Base-by-base conservation (phyloP, 441 rosid species). In the Francoa sonchifolia region DNA sequence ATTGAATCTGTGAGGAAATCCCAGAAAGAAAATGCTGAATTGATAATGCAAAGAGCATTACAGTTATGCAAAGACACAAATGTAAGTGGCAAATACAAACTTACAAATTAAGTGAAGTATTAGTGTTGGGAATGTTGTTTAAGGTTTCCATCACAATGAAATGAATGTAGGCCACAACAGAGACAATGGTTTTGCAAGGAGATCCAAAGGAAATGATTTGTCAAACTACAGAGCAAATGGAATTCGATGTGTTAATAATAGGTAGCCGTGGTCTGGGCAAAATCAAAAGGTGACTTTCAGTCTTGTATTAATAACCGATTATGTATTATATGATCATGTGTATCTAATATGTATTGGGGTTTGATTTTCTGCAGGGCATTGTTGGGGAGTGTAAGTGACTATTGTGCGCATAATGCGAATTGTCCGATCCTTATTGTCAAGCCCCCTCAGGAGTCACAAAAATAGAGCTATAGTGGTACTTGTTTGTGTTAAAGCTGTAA, bases 231-330 rank as follows among this genome's bases (percentile, higher is more conserved):
- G 90, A 88, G 55, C 57, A 76, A 48, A 65, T 65, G 75, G 59
- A 72, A 4, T 55, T 60, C 18, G 90, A 78, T 51, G 82, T 88
- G 25, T 77, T 83, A 3, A 65, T 80, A 9, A 50, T 83, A 0
- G 97, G 85, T 34, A 78, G 84, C 57, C 95, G 85, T 20, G 95
- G 95, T 48, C 79, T 71, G 1, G 79, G 93, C 58, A 74, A 40
- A 55, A 67, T 88, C 53, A 74, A 61, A 56, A n/a, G n/a, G n/a
- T n/a, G n/a, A n/a, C n/a, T n/a, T n/a, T n/a, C n/a, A n/a, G n/a
- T n/a, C n/a, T n/a, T n/a, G n/a, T n/a, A n/a, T n/a, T n/a, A n/a
- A n/a, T n/a, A n/a, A n/a, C n/a, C n/a, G n/a, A n/a, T n/a, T n/a
- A n/a, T n/a, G n/a, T n/a, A n/a, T n/a, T n/a, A n/a, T n/a, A n/a